These are phyloP conservation scores for Typha latifolia DNA, from an alignment of 176 grass and related monocot species.

Conservation along the genomic window DNA sequence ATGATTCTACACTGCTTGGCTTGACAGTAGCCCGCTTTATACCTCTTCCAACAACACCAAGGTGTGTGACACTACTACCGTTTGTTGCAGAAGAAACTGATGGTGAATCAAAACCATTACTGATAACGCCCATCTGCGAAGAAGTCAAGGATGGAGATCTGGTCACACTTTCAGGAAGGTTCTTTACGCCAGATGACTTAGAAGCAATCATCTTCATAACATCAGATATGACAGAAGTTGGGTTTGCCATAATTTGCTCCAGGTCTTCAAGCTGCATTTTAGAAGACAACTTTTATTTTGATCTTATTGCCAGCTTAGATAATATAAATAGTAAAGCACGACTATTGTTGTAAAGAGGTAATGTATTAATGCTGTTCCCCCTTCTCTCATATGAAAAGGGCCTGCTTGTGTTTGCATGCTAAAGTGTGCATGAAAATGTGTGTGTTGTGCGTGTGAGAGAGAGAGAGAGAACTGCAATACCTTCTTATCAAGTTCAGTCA, in stretches of 20 bases:
- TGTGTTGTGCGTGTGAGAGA: too few relatives aligned
- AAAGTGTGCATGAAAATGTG: too few relatives aligned
- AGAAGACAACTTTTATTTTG: neutral
- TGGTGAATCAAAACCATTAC: constrained; percentile 61
- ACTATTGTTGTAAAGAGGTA: neutral
- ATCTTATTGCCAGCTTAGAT: constrained; percentile 1
- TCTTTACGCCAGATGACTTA: constrained; percentile 20
- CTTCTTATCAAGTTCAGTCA: constrained; percentile 95
- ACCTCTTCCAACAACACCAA: constrained; percentile 89
- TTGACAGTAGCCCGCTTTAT: constrained; percentile 65
- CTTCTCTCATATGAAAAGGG: too few relatives aligned
- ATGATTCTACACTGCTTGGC: constrained; percentile 32
- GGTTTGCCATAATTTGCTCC: constrained; percentile 44
- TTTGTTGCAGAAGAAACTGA: constrained; percentile 51
- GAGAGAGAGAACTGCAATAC: constrained; percentile 20
- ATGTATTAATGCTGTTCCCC: too few relatives aligned
- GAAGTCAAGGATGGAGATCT: constrained; percentile 48
- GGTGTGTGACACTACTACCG: constrained; percentile 61
- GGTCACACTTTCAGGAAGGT: constrained; percentile 22
- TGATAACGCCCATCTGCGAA: constrained; percentile 55
- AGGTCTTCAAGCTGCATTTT: constrained; percentile 83
- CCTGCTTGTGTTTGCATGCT: too few relatives aligned
- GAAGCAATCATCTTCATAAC: constrained; percentile 35
- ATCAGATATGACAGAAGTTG: constrained; percentile 33
- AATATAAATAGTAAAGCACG: neutral